Evolutionary conservation across 768 basidiomycete species (phyloP).

Genomic region (Amanita rubescens): DNA sequence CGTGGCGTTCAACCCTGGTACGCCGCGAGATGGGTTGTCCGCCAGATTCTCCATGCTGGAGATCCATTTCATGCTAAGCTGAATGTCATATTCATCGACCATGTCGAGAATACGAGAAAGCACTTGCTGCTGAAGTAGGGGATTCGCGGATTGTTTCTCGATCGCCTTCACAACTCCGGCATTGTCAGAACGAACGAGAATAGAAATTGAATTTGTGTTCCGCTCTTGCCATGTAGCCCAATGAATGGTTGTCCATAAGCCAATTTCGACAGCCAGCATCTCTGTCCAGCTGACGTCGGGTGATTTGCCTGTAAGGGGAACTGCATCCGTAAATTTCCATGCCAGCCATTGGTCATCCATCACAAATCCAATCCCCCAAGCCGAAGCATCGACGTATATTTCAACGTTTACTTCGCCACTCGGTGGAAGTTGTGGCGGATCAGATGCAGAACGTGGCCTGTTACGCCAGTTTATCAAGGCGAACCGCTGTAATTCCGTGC

Average conservation of each 20-base stretch:
- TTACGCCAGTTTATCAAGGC: conserved; percentile 4
- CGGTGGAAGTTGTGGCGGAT: background rate
- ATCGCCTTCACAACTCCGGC: conserved; percentile 1
- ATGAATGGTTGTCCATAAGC: conserved; percentile 19
- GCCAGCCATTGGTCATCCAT: conserved; percentile 2
- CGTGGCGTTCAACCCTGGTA: background rate
- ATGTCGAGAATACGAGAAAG: conserved; percentile 3
- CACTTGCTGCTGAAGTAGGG: background rate
- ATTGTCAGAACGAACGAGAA: conserved; percentile 2
- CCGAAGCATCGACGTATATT: conserved; percentile 2
- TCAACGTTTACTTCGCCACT: background rate
- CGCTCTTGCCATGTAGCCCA: background rate
- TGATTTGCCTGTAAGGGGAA: background rate
- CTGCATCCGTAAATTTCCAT: background rate
- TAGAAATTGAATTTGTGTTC: background rate
- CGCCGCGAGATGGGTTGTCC: conserved; percentile 5
- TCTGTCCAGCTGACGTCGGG: conserved; percentile 35
- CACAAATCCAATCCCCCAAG: conserved; percentile 3
- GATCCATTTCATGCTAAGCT: conserved; percentile 5
- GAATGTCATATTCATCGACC: too few relatives aligned
- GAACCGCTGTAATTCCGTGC: conserved; percentile 3
- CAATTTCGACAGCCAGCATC: conserved; percentile 33
- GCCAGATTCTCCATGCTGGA: conserved; percentile 6
- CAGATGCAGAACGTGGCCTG: background rate
- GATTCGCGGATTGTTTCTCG: background rate